Percentiles rank a stretch among this genome's conserved stretches.
These are phyloP conservation scores for Marasmius sp. DNA, from an alignment of 1,284 basidiomycete genomes.

Conservation along the genomic window DNA sequence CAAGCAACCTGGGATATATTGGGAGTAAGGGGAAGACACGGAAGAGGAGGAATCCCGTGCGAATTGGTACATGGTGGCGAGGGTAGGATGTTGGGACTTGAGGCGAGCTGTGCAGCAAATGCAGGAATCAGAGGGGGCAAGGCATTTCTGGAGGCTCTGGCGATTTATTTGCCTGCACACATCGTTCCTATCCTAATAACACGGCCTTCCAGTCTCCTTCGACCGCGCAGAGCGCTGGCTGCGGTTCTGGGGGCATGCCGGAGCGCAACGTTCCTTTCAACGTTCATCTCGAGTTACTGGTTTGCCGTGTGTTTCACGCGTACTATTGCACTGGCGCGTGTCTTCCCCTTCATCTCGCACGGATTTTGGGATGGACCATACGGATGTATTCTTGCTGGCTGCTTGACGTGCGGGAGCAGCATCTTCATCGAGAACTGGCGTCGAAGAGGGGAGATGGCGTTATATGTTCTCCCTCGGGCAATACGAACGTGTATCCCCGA, in stretches of 20 bases:
- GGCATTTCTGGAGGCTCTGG: slow-evolving; percentile 61
- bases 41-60: slow-evolving; percentile 71
- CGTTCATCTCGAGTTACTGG: slow-evolving; percentile 72
- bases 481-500: slow-evolving; percentile 59
- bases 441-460: slow-evolving; percentile 72
- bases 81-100: slow-evolving; percentile 43
- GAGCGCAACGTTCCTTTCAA: slow-evolving; percentile 69
- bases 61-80: slow-evolving; percentile 65
- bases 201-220: slow-evolving; percentile 52
- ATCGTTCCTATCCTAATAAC: slow-evolving; percentile 63
- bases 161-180: slow-evolving; percentile 73
- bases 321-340: slow-evolving; percentile 58
- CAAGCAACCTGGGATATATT: slow-evolving; percentile 52
- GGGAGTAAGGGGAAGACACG: slow-evolving; percentile 47
- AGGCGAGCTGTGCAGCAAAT: slow-evolving; percentile 61
- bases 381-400: slow-evolving; percentile 66
- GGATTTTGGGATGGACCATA: slow-evolving; percentile 76
- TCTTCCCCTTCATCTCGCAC: slow-evolving; percentile 66
- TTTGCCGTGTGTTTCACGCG: slow-evolving; percentile 66
- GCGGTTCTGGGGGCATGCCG: slow-evolving; percentile 52
- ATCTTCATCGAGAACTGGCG: slow-evolving; percentile 74
- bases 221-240: slow-evolving; percentile 36
- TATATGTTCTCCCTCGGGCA: slow-evolving; percentile 74
- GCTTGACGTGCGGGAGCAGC: slow-evolving; percentile 68
- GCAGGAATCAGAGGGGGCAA: slow-evolving; percentile 46